Percentiles rank a stretch among this genome's conserved stretches.
These are phyloP conservation scores for Straminergon stramineum DNA, from an alignment of 225 moss, liverwort and hornwort genomes.

Conservation along the genomic window DNA sequence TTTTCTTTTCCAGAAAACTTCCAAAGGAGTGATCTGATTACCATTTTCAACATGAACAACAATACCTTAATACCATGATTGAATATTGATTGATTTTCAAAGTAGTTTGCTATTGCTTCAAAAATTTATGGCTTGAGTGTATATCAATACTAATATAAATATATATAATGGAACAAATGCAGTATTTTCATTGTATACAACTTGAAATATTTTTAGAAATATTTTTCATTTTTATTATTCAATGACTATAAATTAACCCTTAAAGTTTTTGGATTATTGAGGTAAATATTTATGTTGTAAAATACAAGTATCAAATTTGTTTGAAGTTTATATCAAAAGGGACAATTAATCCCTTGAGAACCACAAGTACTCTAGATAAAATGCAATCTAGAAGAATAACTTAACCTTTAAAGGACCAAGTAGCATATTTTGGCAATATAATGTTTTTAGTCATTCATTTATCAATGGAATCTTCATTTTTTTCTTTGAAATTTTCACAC, in stretches of 20 bases:
- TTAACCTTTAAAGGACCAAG: too few relatives aligned
- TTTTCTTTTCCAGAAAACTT: background rate
- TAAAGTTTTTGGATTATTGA: background rate
- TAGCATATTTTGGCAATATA: too few relatives aligned
- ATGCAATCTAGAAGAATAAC: background rate
- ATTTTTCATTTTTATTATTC: background rate
- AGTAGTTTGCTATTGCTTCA: background rate
- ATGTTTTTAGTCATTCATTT: too few relatives aligned
- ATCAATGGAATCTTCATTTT: too few relatives aligned
- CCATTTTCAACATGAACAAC: background rate
- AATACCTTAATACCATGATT: background rate
- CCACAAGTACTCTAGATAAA: background rate
- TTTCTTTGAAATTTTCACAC: too few relatives aligned
- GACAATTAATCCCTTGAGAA: too few relatives aligned
- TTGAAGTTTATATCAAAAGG: background rate
- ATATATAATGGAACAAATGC: background rate
- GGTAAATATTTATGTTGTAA: fast-evolving
- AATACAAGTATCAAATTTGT: background rate
- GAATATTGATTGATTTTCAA: background rate
- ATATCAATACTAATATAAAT: background rate
- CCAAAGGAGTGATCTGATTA: background rate
- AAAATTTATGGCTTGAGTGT: background rate
- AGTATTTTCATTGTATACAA: background rate
- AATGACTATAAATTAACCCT: background rate
- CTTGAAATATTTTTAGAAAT: background rate